A percentile compares a stretch with the other conserved stretches of the same genome.
Conservation (phyloP, 1,284 basidiomycete species). For the Cryptococcus sp. region DNA sequence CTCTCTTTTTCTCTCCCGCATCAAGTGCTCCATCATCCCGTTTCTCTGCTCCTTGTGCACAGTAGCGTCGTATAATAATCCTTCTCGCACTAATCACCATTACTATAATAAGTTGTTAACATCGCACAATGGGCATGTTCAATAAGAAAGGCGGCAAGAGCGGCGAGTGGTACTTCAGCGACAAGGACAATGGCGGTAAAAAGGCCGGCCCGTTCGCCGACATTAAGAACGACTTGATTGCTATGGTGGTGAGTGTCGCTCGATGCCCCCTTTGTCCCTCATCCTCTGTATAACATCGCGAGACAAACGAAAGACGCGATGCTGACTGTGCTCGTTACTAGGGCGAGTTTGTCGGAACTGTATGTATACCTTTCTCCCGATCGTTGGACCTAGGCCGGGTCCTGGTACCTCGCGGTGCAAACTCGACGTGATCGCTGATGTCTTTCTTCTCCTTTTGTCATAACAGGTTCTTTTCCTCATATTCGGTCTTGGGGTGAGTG, state of each 20-base stretch:
- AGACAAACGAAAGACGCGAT: neutral
- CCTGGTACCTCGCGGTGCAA: neutral
- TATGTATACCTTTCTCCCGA: constrained; percentile 6
- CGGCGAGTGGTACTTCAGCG: too few relatives aligned
- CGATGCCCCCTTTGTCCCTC: neutral
- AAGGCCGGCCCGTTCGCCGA: constrained; percentile 20
- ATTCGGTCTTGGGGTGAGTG: constrained; percentile 31
- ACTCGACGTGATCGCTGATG: neutral
- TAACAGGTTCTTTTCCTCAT: constrained; percentile 34
- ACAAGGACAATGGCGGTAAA: too few relatives aligned
- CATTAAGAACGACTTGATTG: constrained; percentile 30
- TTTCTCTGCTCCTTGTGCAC: too few relatives aligned
- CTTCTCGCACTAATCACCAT: too few relatives aligned
- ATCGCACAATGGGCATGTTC: too few relatives aligned
- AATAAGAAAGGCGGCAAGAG: too few relatives aligned
- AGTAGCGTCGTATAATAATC: too few relatives aligned
- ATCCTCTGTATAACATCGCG: neutral
- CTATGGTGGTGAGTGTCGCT: constrained; percentile 23
- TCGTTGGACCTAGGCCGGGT: neutral
- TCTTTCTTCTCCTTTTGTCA: too few relatives aligned
- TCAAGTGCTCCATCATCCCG: neutral
- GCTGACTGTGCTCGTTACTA: neutral
- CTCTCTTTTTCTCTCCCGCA: neutral
- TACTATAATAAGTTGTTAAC: too few relatives aligned
- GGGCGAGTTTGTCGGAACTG: constrained; percentile 38